Evolutionary conservation across 768 basidiomycete genomes (phyloP).

Genomic region (Cubamyces lactineus): DNA sequence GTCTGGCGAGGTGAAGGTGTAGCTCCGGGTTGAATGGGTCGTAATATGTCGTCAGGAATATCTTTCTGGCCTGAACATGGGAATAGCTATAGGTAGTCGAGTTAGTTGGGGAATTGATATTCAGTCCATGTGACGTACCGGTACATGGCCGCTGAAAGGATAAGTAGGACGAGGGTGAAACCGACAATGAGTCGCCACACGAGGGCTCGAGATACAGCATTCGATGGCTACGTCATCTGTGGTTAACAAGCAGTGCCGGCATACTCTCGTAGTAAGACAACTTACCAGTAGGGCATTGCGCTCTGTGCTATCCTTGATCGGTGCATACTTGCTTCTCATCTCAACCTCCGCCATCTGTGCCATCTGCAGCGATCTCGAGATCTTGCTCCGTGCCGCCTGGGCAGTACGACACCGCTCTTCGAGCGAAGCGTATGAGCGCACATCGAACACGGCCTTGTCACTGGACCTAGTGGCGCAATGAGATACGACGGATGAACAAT

Average conservation of each 20-base stretch:
- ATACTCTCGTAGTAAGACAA: not conserved
- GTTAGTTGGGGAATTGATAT: not conserved
- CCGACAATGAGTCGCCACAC: constrained; percentile 36
- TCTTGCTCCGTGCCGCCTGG: constrained; percentile 50
- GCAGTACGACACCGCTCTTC: constrained; percentile 56
- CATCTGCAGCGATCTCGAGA: constrained; percentile 46
- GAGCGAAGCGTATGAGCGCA: constrained; percentile 50
- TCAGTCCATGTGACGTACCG: constrained; percentile 45
- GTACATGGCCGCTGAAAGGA: constrained; percentile 57
- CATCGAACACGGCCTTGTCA: constrained; percentile 44
- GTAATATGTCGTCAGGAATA: constrained; percentile 76
- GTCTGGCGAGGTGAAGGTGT: constrained; percentile 50
- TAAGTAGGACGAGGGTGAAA: constrained; percentile 47
- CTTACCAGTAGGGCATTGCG: constrained; percentile 45
- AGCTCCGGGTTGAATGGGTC: constrained; percentile 79
- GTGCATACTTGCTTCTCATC: constrained; percentile 38
- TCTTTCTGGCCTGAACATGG: constrained; percentile 48
- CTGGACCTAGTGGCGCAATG: constrained; percentile 39
- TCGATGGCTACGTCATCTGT: not conserved
- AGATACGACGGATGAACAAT: not conserved
- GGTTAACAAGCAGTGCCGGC: not conserved
- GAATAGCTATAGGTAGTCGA: constrained; percentile 45
- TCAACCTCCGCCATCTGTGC: constrained; percentile 40
- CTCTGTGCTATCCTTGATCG: constrained; percentile 41
- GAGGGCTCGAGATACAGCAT: constrained; percentile 26